These are phyloP conservation scores for Aspergillus pseudotamarii DNA, from an alignment of 2,329 filamentous ascomycete genomes.

Conservation along the genomic window DNA sequence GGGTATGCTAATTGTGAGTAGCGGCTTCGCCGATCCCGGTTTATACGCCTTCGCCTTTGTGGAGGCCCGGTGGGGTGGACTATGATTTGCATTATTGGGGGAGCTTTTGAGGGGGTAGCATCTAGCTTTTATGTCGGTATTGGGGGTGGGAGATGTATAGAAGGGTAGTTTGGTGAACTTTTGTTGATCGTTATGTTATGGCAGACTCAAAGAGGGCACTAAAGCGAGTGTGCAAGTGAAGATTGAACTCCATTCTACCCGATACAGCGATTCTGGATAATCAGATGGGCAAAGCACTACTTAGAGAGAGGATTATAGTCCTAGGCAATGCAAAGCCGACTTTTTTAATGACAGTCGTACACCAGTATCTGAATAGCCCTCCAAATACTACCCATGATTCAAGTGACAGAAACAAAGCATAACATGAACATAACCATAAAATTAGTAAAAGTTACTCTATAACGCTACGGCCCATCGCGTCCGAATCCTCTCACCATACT, in stretches of 20 bases:
- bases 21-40: constrained; percentile 34
- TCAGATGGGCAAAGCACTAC: too few relatives aligned
- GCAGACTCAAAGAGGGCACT: neutral
- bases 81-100: constrained; percentile 38
- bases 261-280: neutral
- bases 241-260: neutral
- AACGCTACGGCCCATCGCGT: neutral
- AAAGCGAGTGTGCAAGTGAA: neutral
- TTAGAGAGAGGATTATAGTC: too few relatives aligned
- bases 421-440: neutral
- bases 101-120: constrained; percentile 17
- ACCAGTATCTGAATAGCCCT: too few relatives aligned
- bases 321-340: too few relatives aligned
- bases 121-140: neutral
- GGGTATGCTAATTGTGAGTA: constrained; percentile 1
- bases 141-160: neutral
- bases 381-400: neutral
- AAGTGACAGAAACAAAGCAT: neutral
- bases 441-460: neutral
- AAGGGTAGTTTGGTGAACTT: neutral
- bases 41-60: constrained; percentile 36
- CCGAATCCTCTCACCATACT: constrained; percentile 3
- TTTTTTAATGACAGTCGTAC: too few relatives aligned
- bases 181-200: neutral
- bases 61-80: constrained; percentile 32